phyloP scores from a whole-genome alignment of 2,329 filamentous ascomycete genomes.

The Dendrostoma leiphaemia region DNA sequence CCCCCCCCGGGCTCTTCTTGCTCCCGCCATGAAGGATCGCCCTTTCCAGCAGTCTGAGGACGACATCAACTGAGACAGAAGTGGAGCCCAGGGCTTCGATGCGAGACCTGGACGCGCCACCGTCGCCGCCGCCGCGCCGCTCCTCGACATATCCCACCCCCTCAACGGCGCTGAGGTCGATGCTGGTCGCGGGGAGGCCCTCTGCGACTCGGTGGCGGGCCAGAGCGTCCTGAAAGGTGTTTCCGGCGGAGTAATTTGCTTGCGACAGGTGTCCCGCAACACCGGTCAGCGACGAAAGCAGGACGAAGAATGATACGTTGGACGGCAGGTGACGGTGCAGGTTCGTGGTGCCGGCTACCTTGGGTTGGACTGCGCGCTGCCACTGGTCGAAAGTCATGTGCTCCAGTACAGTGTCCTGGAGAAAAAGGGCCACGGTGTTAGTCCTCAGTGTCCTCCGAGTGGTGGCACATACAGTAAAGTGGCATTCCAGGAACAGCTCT shows the following conservation, averaged over 20 bases:
- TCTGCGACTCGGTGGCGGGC: slow-evolving; percentile 26
- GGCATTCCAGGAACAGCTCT: too few relatives aligned
- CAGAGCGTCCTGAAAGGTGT: slow-evolving; percentile 48
- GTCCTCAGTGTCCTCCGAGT: too few relatives aligned
- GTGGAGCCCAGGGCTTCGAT: neutral
- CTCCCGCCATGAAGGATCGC: neutral
- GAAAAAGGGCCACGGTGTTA: too few relatives aligned
- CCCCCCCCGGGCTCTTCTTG: neutral
- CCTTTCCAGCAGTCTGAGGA: neutral
- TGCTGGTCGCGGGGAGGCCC: slow-evolving; percentile 22
- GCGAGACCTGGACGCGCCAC: slow-evolving; percentile 19
- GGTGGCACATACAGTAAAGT: too few relatives aligned
- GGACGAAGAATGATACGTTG: slow-evolving; percentile 7
- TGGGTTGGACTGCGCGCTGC: neutral
- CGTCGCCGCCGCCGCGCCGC: neutral
- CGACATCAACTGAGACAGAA: neutral
- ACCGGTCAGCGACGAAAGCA: slow-evolving; percentile 5
- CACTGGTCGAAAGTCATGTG: neutral
- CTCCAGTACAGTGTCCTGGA: slow-evolving; percentile 3
- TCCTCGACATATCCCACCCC: slow-evolving; percentile 20
- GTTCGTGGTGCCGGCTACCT: neutral
- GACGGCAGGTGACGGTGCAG: slow-evolving; percentile 32
- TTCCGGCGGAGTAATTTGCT: slow-evolving; percentile 42
- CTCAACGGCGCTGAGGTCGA: slow-evolving; percentile 25
- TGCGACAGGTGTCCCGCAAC: neutral